Conservation (phyloP, 2,329 filamentous ascomycete species). For the Pseudogymnoascus pannorum region DNA sequence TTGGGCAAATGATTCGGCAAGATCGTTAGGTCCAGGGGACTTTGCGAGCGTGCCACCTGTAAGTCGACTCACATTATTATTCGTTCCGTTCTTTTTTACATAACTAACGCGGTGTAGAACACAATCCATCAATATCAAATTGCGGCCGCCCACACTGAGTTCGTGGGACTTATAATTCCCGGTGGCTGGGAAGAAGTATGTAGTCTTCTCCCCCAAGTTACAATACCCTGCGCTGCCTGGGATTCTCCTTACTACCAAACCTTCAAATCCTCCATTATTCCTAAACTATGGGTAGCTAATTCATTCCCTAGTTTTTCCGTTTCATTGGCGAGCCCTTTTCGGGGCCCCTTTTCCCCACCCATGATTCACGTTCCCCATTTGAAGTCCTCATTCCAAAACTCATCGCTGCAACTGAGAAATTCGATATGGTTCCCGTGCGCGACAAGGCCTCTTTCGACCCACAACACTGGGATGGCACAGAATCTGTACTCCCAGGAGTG, state of each 20-base stretch:
- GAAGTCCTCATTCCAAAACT: constrained; percentile 46
- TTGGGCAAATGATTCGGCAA: constrained; percentile 50
- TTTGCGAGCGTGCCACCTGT: constrained; percentile 52
- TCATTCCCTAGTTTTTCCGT: constrained; percentile 42
- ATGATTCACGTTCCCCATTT: constrained; percentile 44
- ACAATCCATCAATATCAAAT: constrained; percentile 50
- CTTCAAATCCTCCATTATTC: not conserved
- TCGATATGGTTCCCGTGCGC: constrained; percentile 47
- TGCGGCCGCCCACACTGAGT: constrained; percentile 46
- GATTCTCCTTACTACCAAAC: not conserved
- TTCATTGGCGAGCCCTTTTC: constrained; percentile 46
- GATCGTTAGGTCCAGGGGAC: constrained; percentile 46
- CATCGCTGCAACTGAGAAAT: constrained; percentile 46
- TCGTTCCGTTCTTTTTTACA: constrained; percentile 2
- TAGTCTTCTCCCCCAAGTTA: not conserved
- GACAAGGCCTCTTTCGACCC: constrained; percentile 40
- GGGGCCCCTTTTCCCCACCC: constrained; percentile 43
- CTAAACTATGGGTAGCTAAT: not conserved
- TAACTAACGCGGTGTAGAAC: constrained; percentile 27
- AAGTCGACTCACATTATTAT: constrained; percentile 17
- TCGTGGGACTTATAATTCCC: constrained; percentile 46
- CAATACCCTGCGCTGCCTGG: not conserved
- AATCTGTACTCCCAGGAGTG: constrained; percentile 34
- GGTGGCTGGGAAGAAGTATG: constrained; percentile 47
- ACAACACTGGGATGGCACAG: constrained; percentile 34